Percentiles rank a stretch among this genome's conserved stretches.
Evolutionary conservation across 1,284 basidiomycete species (phyloP).

Genomic region (Trametes polyzona): DNA sequence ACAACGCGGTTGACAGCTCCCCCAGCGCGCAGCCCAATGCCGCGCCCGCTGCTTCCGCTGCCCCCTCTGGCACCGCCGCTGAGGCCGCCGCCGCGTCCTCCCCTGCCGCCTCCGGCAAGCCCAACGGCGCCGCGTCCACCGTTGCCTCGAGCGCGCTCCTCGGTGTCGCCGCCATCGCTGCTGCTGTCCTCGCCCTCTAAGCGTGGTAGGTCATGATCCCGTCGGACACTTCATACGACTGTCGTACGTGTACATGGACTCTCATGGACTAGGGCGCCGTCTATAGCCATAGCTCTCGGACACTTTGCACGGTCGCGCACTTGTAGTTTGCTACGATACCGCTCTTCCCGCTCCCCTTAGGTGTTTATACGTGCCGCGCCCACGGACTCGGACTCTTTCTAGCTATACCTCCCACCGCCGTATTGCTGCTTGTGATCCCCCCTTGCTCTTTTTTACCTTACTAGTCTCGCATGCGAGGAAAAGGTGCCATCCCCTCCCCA

Average conservation of each 20-base stretch:
- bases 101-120: conserved; percentile 18
- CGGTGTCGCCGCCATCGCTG: conserved; percentile 52
- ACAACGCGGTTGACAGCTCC: conserved; percentile 35
- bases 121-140: conserved; percentile 53
- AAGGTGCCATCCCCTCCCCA: conserved; percentile 27
- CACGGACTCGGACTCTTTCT: conserved; percentile 30
- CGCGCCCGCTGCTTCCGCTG: conserved; percentile 34
- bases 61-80: conserved; percentile 33
- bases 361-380: conserved; percentile 21
- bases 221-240: conserved; percentile 2
- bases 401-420: conserved; percentile 13
- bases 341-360: conserved; percentile 11
- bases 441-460: conserved; percentile 26
- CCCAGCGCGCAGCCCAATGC: conserved; percentile 34
- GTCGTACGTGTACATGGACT: conserved; percentile 15
- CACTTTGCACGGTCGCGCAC: conserved; percentile 19
- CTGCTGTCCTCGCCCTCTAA: conserved; percentile 62
- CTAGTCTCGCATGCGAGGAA: conserved; percentile 42
- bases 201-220: conserved; percentile 13
- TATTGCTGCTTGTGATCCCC: conserved; percentile 26
- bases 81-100: conserved; percentile 31
- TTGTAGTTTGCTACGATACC: conserved; percentile 29
- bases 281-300: conserved; percentile 28
- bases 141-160: conserved; percentile 55
- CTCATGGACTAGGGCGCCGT: conserved; percentile 20